Base-by-base conservation (phyloP, 371 early-diverging fungal species). In the Mortierella sp. region DNA sequence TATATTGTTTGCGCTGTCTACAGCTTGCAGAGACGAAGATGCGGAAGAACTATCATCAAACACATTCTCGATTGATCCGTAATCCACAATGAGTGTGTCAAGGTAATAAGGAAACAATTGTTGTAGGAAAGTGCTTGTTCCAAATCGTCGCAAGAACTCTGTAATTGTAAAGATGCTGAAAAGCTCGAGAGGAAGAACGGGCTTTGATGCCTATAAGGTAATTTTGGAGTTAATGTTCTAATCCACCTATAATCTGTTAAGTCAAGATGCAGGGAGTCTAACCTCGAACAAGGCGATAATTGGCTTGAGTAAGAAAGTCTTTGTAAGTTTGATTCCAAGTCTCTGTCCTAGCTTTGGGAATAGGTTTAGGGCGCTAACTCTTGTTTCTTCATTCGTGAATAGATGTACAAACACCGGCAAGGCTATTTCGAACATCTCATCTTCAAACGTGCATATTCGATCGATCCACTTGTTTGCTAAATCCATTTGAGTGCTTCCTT, bases 281-380 rank as follows among this genome's bases (percentile, higher is more conserved):
- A 89, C 89, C 83, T 91, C 91, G 77, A 91, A 90, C 61, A 91
- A 82, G 19, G 88, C 84, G 19, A 90, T 78, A 15, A 89, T 89
- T 0, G 89, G 87, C 53, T 91, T 90, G 32, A 91, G 70, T 3
- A 91, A 65, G 59, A 86, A 83, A 2, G 80, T 60, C n/a, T 87
- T 86, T 2, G 89, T 83, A 29, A 83, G 85, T 55, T 89, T 87
- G 22, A 84, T 84, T 1, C 91, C 91, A 2, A 91, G 79, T 17
- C 89, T 79, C 35, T 88, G 88, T 0, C 89, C 89, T 1, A 91
- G 84, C 37, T 87, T 90, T 13, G 91, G 84, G 55, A 91, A 89
- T 10, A 91, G 59, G 32, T 84, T 84, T 6, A 91, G 72, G 3
- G 90, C 85, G 10, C 84, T 85, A 29, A 89, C 82, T 17, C 89